Conservation (phyloP, 2,329 filamentous ascomycete genomes). For the Xylariaceae sp. region DNA sequence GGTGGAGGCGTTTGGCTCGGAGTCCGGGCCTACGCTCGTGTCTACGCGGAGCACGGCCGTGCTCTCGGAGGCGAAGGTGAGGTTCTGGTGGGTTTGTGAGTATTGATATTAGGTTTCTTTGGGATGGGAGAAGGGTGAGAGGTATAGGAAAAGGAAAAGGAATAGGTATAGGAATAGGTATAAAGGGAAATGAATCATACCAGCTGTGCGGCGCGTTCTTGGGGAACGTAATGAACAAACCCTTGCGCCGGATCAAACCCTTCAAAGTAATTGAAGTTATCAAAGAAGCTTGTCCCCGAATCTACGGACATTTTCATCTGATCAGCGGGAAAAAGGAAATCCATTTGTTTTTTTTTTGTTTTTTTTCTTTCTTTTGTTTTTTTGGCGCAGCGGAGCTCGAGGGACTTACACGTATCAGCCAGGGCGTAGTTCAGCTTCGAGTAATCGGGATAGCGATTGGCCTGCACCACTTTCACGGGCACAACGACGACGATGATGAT, state of each 20-base stretch:
- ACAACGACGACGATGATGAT: constrained; percentile 46
- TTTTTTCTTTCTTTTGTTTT: background rate
- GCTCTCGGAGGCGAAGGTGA: constrained; percentile 52
- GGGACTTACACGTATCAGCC: constrained; percentile 43
- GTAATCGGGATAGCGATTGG: constrained; percentile 45
- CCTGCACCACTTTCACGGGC: constrained; percentile 38
- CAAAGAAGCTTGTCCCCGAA: constrained; percentile 46
- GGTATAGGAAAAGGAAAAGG: background rate
- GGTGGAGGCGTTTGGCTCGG: constrained; percentile 46
- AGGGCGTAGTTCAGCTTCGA: constrained; percentile 42
- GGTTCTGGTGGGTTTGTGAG: constrained; percentile 41
- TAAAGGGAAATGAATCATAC: constrained; percentile 30
- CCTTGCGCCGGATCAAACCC: constrained; percentile 47
- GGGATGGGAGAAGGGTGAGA: background rate
- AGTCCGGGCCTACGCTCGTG: constrained; percentile 46
- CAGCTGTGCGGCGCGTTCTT: constrained; percentile 36
- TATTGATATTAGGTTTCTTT: background rate
- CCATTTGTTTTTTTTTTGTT: background rate
- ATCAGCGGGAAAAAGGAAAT: background rate
- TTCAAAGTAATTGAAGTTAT: constrained; percentile 49
- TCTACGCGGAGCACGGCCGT: constrained; percentile 57
- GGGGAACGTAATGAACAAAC: constrained; percentile 50
- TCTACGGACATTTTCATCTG: constrained; percentile 34
- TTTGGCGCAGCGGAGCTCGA: no score
- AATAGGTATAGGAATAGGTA: background rate